Base-by-base conservation (phyloP, 129 eudicot species). In the Logfia minima region DNA sequence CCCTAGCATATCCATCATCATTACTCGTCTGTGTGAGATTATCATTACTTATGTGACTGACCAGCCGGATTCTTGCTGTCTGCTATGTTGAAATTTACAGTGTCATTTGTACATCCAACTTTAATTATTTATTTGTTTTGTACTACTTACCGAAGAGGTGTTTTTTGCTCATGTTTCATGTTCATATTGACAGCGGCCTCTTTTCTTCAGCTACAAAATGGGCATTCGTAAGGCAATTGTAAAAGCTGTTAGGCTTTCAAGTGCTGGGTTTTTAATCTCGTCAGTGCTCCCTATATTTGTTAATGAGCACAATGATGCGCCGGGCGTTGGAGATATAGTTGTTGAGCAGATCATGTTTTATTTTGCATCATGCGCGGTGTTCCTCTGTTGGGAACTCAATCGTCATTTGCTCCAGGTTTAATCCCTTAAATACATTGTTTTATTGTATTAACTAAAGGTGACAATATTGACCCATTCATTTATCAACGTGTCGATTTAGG, bases 171-270 rank as follows among this genome's bases (percentile, higher is more conserved):
- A 74, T 67, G 72, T 58, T 28, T 66, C 23, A 22, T 80, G 71
- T 76, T 75, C 55, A 35, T 87, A 23, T 74, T 74, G 80, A 84
- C 96, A 91, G 97, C 87, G 97, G 28, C 97, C 97, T 65, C 84
- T 90, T 55, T 95, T 88, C 86, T 95, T 91, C 88, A 92, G 97
- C 87, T 91, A 83, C 86, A 95, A 95, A 86, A 95, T 89, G 89
- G 94, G 95, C 28, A 37, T 95, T 34, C 97, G 84, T 51, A 80
- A 80, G 60, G 88, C 92, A 75, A 52, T 84, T 45, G 70, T 77
- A 35, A 88, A 72, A 77, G 96, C 95, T 26, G 58, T 81, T 32
- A 88, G 81, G 84, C 87, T 89, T 66, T 91, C 99, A 58, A 75
- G 81, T 76, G 77, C 80, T 77, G 90, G 88, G 22, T 95, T 74